Evolutionary conservation across 2,329 filamentous ascomycete species (phyloP).

Genomic region (Penicillium brevicompactum): DNA sequence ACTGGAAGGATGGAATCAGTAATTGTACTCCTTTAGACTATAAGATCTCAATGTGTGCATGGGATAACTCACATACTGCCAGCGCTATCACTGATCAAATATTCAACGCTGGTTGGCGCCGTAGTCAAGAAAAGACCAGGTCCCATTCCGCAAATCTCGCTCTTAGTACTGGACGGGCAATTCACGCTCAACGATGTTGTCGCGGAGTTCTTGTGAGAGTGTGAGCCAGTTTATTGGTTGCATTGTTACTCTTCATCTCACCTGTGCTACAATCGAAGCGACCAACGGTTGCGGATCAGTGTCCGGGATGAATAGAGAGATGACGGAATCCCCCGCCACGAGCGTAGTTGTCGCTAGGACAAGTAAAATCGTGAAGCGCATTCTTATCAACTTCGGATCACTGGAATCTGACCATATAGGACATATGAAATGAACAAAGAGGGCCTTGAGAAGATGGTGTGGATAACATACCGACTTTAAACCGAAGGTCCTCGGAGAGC

Average conservation of each 20-base stretch:
- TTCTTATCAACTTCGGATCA: constrained; percentile 1
- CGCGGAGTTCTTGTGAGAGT: constrained; percentile 11
- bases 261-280: constrained; percentile 29
- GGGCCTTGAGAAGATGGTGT: no score
- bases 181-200: constrained; percentile 31
- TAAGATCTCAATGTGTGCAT: neutral
- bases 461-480: no score
- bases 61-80: constrained; percentile 11
- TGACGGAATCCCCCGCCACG: constrained; percentile 21
- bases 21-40: no score
- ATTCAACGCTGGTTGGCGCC: constrained; percentile 14
- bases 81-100: constrained; percentile 7
- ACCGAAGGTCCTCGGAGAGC: no score
- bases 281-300: constrained; percentile 25
- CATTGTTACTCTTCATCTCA: constrained; percentile 11
- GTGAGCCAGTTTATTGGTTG: no score
- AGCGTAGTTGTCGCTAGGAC: constrained; percentile 20
- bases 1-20: constrained; percentile 3
- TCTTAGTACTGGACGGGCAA: constrained; percentile 24
- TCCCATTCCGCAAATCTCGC: constrained; percentile 30
- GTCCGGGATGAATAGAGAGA: constrained; percentile 29
- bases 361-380: constrained; percentile 17
- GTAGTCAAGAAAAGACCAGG: constrained; percentile 26
- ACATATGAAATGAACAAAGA: no score
- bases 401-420: no score